Evolutionary conservation across 352 stramenopile species (phyloP), one percentile per base, ranked within the genome.

Genomic region (Thalassiosira livingstoniorum): DNA sequence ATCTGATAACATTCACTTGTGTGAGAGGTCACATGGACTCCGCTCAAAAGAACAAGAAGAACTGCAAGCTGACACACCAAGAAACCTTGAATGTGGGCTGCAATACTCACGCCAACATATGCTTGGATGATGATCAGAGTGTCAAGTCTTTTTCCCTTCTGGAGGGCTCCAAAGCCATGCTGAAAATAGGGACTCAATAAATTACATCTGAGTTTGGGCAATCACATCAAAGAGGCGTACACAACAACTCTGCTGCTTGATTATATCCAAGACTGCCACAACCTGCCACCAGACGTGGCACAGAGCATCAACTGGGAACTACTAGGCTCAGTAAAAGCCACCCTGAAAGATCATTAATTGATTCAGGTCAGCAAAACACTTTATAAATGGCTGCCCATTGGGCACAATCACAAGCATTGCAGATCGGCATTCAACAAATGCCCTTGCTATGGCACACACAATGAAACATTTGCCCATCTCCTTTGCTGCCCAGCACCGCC

Each of bases 341-440:
- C 29, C 18, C 27, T 63, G 23, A 34, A 39, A 21, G 37, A 57
- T 53, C 0, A 1, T 0, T 7, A 32, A 34, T 54, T 15, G 11
- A 25, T 66, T 0, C 51, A 35, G 0, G 61, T 34, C 7, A 75
- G 51, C 32, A 75, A 75, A 35, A 75, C 66, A 34, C 64, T 75
- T 47, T 75, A 53, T 60, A 13, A 53, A 25, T 75, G 67, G 67
- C 29, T 75, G 0, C 51, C 51, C 2, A 53, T 66, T 29, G 67
- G 67, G 1, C 67, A 65, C 53, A 75, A 75, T 25, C 55, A 34
- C n/a, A n/a, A 64, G 2, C 64, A 75, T 7, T 75, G 53, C 35
- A 66, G 61, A 27, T 27, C 61, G 5, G 15, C 18, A 23, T 75
- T 35, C 0, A 4, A 66, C 25, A 66, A 42, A 39, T 75, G 67